A percentile compares a stretch with the other conserved stretches of the same genome.
Conservation (phyloP, 495 filamentous ascomycete species). For the Penicillium subrubescens region DNA sequence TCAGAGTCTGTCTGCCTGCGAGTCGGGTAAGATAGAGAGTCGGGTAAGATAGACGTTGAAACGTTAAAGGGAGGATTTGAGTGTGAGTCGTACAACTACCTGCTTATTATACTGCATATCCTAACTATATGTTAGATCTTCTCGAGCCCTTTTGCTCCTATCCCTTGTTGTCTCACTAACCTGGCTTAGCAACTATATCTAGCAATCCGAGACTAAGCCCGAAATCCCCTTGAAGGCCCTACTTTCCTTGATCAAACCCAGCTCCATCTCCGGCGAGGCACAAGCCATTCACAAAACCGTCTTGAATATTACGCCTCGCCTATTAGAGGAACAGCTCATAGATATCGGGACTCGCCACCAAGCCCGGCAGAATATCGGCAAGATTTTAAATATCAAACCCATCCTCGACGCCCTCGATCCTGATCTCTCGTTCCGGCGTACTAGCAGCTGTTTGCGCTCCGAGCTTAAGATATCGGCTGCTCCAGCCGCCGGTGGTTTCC, state of each 20-base stretch:
- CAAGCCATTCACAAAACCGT: constrained; percentile 79
- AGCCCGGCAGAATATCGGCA: constrained; percentile 36
- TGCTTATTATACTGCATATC: not conserved
- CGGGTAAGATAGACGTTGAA: constrained; percentile 73
- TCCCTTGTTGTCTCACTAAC: constrained; percentile 79
- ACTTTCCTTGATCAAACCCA: constrained; percentile 73
- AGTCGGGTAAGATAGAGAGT: too few relatives aligned
- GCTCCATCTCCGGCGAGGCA: constrained; percentile 78
- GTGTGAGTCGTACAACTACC: constrained; percentile 54
- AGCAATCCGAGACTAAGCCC: constrained; percentile 63
- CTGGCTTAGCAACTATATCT: constrained; percentile 82
- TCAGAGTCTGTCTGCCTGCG: constrained; percentile 78
- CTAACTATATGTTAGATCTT: constrained; percentile 57
- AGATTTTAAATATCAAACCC: constrained; percentile 64
- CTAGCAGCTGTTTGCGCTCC: constrained; percentile 62
- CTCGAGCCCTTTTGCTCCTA: constrained; percentile 85
- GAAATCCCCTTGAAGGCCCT: constrained; percentile 69
- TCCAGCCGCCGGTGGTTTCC: constrained; percentile 60
- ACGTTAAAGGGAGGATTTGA: constrained; percentile 86
- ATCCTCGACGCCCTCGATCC: constrained; percentile 70
- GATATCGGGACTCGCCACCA: constrained; percentile 71
- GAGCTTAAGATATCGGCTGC: constrained; percentile 79
- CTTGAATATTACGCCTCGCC: constrained; percentile 76
- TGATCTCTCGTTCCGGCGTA: constrained; percentile 67
- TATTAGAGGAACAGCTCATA: constrained; percentile 73